A percentile compares a stretch with the other conserved stretches of the same genome.
phyloP scores from a whole-genome alignment of 2,329 filamentous ascomycete species.

The Stenocarpella maydis region DNA sequence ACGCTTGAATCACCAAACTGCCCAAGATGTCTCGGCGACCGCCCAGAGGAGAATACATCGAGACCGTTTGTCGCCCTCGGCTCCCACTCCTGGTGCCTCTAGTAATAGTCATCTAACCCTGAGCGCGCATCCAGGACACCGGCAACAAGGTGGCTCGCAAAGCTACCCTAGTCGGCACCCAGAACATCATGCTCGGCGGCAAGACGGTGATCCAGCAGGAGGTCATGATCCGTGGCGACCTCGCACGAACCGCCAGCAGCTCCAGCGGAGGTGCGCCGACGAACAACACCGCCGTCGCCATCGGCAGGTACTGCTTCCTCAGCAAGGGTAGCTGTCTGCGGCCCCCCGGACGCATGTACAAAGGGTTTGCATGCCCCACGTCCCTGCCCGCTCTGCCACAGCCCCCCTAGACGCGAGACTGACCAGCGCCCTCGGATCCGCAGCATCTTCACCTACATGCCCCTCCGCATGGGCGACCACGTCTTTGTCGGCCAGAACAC shows the following conservation, averaged over 20 bases:
- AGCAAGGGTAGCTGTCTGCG: conserved; percentile 79
- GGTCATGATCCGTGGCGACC: conserved; percentile 91
- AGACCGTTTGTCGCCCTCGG: conserved; percentile 72
- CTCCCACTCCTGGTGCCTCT: not conserved
- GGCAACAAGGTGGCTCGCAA: conserved; percentile 98
- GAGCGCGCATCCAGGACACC: conserved; percentile 72
- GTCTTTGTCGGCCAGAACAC: conserved; percentile 83
- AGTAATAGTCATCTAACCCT: not conserved
- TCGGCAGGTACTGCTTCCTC: conserved; percentile 92
- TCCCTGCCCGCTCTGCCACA: no score
- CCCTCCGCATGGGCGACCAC: conserved; percentile 92
- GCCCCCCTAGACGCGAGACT: not conserved
- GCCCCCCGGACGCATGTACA: conserved; percentile 83
- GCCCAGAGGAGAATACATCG: conserved; percentile 92
- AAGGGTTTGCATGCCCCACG: conserved; percentile 59
- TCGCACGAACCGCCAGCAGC: conserved; percentile 66
- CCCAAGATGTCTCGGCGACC: conserved; percentile 76
- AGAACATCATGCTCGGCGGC: conserved; percentile 96
- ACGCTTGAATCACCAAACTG: not conserved
- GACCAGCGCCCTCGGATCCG: not conserved
- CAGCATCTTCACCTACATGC: conserved; percentile 78
- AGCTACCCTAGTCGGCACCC: conserved; percentile 89
- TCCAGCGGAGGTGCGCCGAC: conserved; percentile 50
- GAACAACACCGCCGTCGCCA: conserved; percentile 77
- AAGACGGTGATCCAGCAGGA: conserved; percentile 96